Evolutionary conservation across 768 basidiomycete species (phyloP).

Genomic region (Hygrocybe coccinea): DNA sequence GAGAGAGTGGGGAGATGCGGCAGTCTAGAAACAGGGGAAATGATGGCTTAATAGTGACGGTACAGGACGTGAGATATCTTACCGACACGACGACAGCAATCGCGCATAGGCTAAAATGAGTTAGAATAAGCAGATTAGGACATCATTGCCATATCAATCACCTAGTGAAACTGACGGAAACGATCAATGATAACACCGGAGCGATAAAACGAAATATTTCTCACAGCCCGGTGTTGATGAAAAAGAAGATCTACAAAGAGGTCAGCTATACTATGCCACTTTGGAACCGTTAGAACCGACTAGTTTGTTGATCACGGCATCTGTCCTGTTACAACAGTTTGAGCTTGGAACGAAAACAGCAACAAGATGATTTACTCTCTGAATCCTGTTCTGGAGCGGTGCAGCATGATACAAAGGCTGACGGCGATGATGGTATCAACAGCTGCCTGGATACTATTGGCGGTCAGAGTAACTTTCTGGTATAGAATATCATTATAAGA

Average conservation of each 20-base stretch:
- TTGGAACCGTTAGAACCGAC: not conserved
- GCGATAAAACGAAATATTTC: conserved; percentile 3
- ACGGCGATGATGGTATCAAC: conserved; percentile 7
- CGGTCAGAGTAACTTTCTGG: not conserved
- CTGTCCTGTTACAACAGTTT: not conserved
- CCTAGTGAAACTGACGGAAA: not conserved
- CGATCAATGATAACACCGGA: not conserved
- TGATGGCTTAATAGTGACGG: not conserved
- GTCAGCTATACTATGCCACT: not conserved
- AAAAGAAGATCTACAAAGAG: conserved; percentile 9
- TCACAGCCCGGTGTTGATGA: conserved; percentile 10
- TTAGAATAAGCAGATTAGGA: not conserved
- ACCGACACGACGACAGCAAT: conserved; percentile 3
- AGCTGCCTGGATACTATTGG: conserved; percentile 4
- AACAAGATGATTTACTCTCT: conserved; percentile 3
- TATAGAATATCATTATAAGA: not conserved
- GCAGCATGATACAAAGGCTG: conserved; percentile 8
- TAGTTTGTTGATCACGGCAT: not conserved
- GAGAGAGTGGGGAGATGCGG: conserved; percentile 18
- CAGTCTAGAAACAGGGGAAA: conserved; percentile 17
- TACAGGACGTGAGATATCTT: no score
- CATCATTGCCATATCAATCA: conserved; percentile 21
- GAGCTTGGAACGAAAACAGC: not conserved
- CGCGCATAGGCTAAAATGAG: not conserved
- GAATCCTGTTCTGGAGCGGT: conserved; percentile 10